A percentile compares a stretch with the other conserved stretches of the same genome.
These are phyloP conservation scores for Didymellaceae sp. DNA, from an alignment of 2,329 filamentous ascomycete species.

Conservation along the genomic window DNA sequence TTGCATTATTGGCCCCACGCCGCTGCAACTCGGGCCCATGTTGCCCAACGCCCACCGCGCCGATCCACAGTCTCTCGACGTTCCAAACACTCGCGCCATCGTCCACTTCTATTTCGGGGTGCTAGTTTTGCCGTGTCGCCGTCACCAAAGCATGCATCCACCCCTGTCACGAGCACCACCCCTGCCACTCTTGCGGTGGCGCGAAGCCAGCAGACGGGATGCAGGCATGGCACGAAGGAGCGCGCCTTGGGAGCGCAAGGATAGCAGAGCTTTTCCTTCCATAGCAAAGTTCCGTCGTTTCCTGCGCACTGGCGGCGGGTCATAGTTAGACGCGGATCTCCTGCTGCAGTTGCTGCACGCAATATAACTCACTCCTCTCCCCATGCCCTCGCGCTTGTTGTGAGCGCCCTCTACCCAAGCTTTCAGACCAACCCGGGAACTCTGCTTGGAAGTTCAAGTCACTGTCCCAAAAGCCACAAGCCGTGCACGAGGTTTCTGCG, in stretches of 20 bases:
- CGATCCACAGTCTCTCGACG: conserved; percentile 30
- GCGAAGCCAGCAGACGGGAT: conserved; percentile 31
- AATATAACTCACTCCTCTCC: conserved; percentile 40
- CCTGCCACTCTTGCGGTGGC: conserved; percentile 28
- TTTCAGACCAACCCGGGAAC: conserved; percentile 12
- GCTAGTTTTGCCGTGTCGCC: conserved; percentile 31
- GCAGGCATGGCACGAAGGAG: conserved; percentile 30
- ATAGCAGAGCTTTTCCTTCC: conserved; percentile 22
- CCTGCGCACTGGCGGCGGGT: conserved; percentile 23
- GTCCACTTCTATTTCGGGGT: conserved; percentile 39
- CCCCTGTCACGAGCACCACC: conserved; percentile 16
- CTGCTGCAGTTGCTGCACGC: conserved; percentile 26
- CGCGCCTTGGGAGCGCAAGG: conserved; percentile 25
- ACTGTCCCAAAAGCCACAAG: conserved; percentile 25
- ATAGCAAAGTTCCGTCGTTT: conserved; percentile 34
- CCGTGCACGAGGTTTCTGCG: conserved; percentile 33
- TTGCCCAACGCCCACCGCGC: conserved; percentile 24
- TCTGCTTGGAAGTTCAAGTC: conserved; percentile 4
- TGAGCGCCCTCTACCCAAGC: conserved; percentile 18
- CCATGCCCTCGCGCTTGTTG: conserved; percentile 16
- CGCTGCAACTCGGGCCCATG: conserved; percentile 28
- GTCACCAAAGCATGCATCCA: conserved; percentile 24
- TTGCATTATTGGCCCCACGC: conserved; percentile 23
- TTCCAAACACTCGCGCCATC: conserved; percentile 35
- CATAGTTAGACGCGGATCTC: conserved; percentile 26